Evolutionary conservation across 2,329 filamentous ascomycete genomes (phyloP).

Genomic region (Trichoderma sp.): DNA sequence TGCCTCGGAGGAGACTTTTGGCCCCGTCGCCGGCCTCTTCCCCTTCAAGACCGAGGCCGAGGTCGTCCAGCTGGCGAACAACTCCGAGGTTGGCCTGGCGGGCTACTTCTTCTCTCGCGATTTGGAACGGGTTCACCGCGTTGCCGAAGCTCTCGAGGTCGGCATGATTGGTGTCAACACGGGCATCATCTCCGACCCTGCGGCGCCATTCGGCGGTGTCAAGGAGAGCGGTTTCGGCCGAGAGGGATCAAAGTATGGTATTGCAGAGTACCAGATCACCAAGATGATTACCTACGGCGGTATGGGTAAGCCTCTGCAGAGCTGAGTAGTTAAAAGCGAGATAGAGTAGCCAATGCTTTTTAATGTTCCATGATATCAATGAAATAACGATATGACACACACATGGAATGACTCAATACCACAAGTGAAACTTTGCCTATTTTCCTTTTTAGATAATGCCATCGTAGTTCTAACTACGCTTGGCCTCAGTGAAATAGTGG

Average conservation of each 20-base stretch:
- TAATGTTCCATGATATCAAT: neutral
- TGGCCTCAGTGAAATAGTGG: neutral
- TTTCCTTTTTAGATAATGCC: neutral
- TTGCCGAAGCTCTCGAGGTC: constrained; percentile 73
- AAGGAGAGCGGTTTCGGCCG: constrained; percentile 81
- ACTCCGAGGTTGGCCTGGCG: constrained; percentile 80
- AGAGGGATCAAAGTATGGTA: constrained; percentile 76
- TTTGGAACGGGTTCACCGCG: constrained; percentile 58
- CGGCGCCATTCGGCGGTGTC: constrained; percentile 72
- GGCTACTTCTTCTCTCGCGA: constrained; percentile 87
- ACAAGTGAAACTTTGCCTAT: neutral
- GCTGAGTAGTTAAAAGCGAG: constrained; percentile 27
- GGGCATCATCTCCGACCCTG: constrained; percentile 62
- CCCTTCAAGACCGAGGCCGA: constrained; percentile 86
- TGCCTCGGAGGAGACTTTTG: constrained; percentile 89
- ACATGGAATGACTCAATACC: neutral
- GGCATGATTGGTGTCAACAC: constrained; percentile 89
- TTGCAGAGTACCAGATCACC: constrained; percentile 73
- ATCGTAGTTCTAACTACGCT: neutral
- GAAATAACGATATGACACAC: neutral
- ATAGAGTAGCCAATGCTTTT: neutral
- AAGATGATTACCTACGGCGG: constrained; percentile 64
- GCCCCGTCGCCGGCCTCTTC: constrained; percentile 88
- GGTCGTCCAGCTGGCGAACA: constrained; percentile 81
- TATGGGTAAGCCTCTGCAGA: constrained; percentile 57